Evolutionary conservation across 192 early-diverging fungal genomes (phyloP), one percentile per base, ranked within the genome.

Genomic region (Mortierella claussenii): DNA sequence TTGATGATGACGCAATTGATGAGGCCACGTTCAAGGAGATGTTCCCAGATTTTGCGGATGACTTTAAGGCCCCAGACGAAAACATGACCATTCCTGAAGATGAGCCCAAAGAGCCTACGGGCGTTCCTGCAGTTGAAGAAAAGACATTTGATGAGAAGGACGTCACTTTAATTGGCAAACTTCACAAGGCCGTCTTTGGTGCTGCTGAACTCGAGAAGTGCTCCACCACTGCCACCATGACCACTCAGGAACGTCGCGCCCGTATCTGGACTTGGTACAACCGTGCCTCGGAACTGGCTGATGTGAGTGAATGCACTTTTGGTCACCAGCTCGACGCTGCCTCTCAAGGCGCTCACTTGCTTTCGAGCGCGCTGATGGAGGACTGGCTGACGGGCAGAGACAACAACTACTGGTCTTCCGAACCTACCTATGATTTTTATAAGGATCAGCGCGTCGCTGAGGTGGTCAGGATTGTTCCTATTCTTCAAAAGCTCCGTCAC

Each of bases 391-490:
- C 40, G n/a, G 60, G 61, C 20, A 73, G 61, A 48, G 69, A 64
- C 36, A 60, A 61, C 43, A 71, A 76, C 48, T 76, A 76, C 40
- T 76, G 73, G 73, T 60, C 73, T 42, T 49, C 67, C 46, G 84
- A 80, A n/a, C 68, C 78, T 3, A 86, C 86, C n/a, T 91, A 90
- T 75, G 90, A 99, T 80, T 99, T 98, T 62, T 99, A 99, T 81
- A 83, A 88, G 42, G 92, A 95, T 57, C 61, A 91, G 30, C 90
- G 93, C 54, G 73, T 94, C n/a, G 69, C 68, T 15, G 93, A 99
- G 68, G 88, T 92, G 0, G 85, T 85, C 44, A 83, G 80, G 15
- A 76, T 96, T 4, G 70, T 74, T 24, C 84, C 90, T 7, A 68
- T 97, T 13, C 68, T 97, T 3, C 43, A 68, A 23, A 80, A 79